Percentiles rank a stretch among this genome's conserved stretches.
These are phyloP conservation scores for Lepidium sativum DNA, from an alignment of 345 rosid genomes.

Conservation along the genomic window DNA sequence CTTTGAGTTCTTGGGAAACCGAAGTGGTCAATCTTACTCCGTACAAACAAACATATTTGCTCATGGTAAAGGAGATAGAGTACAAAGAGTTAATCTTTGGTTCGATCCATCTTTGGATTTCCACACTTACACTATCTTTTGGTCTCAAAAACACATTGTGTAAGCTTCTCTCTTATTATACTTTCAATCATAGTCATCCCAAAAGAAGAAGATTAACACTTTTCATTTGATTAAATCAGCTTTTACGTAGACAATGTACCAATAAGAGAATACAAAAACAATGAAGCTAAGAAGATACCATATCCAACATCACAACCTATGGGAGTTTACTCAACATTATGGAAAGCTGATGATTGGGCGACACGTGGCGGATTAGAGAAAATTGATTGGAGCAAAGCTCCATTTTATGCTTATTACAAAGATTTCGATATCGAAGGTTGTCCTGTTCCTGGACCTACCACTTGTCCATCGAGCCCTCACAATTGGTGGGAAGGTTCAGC, in stretches of 20 bases:
- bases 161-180: conserved; percentile 29
- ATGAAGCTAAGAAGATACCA: conserved; percentile 51
- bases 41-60: conserved; percentile 87
- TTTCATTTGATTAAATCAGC: conserved; percentile 24
- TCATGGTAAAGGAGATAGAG: conserved; percentile 88
- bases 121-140: conserved; percentile 58
- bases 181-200: background rate
- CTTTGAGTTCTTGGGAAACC: conserved; percentile 87
- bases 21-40: conserved; percentile 83
- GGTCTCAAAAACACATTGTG: conserved; percentile 79
- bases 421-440: conserved; percentile 92
- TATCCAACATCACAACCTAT: conserved; percentile 75
- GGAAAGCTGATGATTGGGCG: conserved; percentile 99
- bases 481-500: conserved; percentile 82
- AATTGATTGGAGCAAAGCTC: conserved; percentile 86
- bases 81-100: conserved; percentile 90
- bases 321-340: conserved; percentile 83
- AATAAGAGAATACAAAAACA: conserved; percentile 84
- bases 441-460: conserved; percentile 65
- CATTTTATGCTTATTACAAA: conserved; percentile 71
- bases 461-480: conserved; percentile 45
- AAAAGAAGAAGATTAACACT: background rate
- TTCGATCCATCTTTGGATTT: conserved; percentile 74
- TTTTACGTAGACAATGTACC: conserved; percentile 76
- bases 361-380: conserved; percentile 94